phyloP scores from a whole-genome alignment of 352 stramenopile genomes.

The Phytophthora capsici region DNA sequence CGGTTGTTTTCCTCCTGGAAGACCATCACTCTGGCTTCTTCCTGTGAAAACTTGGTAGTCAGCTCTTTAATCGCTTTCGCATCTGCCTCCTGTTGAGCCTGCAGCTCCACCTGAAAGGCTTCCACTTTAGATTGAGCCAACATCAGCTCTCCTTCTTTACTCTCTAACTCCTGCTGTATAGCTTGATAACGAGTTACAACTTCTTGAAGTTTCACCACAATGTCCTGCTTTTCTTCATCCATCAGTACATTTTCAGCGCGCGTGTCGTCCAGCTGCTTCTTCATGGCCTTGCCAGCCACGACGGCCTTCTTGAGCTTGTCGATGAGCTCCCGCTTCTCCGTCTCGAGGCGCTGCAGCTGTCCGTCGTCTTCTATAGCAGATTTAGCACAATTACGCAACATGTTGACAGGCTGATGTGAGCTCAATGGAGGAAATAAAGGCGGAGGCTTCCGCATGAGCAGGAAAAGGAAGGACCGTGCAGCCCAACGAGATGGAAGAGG shows the following conservation, averaged over 20 bases:
- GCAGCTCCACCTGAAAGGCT: conserved; percentile 61
- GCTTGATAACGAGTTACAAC: conserved; percentile 54
- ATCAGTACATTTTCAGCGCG: conserved; percentile 60
- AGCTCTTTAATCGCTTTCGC: conserved; percentile 41
- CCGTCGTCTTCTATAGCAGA: conserved; percentile 5
- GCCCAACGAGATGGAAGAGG: not conserved
- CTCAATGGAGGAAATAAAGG: conserved; percentile 4
- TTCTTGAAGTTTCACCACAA: conserved; percentile 59
- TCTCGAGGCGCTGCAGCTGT: conserved; percentile 57
- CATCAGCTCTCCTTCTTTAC: conserved; percentile 55
- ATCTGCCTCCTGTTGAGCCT: conserved; percentile 36
- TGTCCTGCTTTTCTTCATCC: conserved; percentile 38
- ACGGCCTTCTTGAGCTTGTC: conserved; percentile 80
- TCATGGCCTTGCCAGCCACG: conserved; percentile 69
- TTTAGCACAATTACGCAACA: conserved; percentile 28
- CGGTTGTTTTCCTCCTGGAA: conserved; percentile 66
- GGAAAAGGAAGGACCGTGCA: conserved; percentile 11
- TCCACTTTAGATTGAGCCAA: conserved; percentile 54
- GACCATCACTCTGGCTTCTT: conserved; percentile 55
- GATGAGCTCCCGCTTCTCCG: conserved; percentile 76
- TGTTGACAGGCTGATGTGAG: conserved; percentile 16
- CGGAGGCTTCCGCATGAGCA: conserved; percentile 21
- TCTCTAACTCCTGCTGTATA: conserved; percentile 61
- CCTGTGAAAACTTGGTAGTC: conserved; percentile 37
- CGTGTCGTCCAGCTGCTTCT: conserved; percentile 73